Evolutionary conservation across 441 rosid genomes (phyloP), one percentile per base, ranked within the genome.

Genomic region (Mallotus japonicus): DNA sequence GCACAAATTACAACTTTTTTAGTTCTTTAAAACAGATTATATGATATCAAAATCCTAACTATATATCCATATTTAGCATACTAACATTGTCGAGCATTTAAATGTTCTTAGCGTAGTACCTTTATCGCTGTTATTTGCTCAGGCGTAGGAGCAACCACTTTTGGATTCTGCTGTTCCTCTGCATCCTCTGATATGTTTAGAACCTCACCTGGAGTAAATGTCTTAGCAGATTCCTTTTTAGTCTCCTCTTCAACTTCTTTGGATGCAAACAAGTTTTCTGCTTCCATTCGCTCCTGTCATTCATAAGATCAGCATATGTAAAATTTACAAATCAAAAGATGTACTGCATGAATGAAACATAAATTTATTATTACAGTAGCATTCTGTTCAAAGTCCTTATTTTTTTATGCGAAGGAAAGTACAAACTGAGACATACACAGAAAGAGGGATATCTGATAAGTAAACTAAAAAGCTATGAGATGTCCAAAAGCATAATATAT

Each of bases 91-190:
- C 3, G 46, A 42, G 9, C 10, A 42, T 42, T 42, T 42, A 42
- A 42, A 42, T 42, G 7, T 42, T 32, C 67, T 44, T 73, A 70
- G 76, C 50, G 69, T 0, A 49, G 72, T 88, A 95, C 99, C 99
- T 92, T 95, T 78, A 95, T 95, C 6, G 98, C 99, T 77, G 87
- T 74, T 71, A 95, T 91, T 78, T 95, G 95, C 85, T 95, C 98
- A 14, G 88, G 91, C 66, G 99, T 95, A 11, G 99, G 97, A 61
- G 94, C 90, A 76, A 90, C 93, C 82, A 90, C 86, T 85, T 89
- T 87, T 0, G 90, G 96, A 65, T 75, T 78, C 75, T 83, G 87
- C 20, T 86, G 78, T 28, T 88, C 88, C 78, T 86, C 95, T 3
- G 72, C 80, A 74, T 73, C 86, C 75, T 90, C 96, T 61, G 79